Percentiles rank a stretch among this genome's conserved stretches.
Evolutionary conservation across 2,329 filamentous ascomycete genomes (phyloP).

Genomic region (Colletotrichum sp.): DNA sequence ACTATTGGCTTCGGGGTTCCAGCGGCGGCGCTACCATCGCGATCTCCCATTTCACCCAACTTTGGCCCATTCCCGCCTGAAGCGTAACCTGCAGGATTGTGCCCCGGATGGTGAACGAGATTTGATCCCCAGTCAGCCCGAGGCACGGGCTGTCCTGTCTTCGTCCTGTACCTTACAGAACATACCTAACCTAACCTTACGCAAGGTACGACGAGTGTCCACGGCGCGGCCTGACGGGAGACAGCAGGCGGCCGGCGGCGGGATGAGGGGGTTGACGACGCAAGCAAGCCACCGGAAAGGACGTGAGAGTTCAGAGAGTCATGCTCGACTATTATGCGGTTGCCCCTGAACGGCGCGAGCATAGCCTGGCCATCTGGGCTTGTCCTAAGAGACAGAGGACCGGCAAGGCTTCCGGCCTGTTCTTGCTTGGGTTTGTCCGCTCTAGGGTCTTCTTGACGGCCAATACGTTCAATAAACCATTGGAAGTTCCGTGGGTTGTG

Average conservation of each 20-base stretch:
- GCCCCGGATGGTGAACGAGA: not conserved
- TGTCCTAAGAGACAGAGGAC: not conserved
- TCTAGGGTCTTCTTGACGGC: not conserved
- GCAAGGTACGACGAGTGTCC: not conserved
- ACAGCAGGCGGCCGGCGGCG: not conserved
- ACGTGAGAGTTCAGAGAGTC: not conserved
- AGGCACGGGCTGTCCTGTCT: not conserved
- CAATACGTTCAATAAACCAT: not conserved
- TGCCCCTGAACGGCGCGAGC: slow-evolving; percentile 10
- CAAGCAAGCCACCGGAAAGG: not conserved
- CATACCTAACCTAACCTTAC: not conserved
- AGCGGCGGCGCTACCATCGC: slow-evolving; percentile 17
- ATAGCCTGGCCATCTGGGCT: not conserved
- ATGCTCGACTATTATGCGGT: not conserved
- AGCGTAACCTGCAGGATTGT: not conserved
- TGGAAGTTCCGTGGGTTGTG: not conserved
- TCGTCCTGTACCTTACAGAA: not conserved
- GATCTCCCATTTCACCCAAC: not conserved
- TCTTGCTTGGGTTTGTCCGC: not conserved
- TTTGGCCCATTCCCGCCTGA: slow-evolving; percentile 5
- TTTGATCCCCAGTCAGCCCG: not conserved
- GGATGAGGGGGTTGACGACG: not conserved
- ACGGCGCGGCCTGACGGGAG: not conserved
- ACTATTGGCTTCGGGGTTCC: slow-evolving; percentile 17
- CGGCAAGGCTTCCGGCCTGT: not conserved